phyloP scores from a whole-genome alignment of 2,329 filamentous ascomycete species.

The Aspergillus novofumigatus region DNA sequence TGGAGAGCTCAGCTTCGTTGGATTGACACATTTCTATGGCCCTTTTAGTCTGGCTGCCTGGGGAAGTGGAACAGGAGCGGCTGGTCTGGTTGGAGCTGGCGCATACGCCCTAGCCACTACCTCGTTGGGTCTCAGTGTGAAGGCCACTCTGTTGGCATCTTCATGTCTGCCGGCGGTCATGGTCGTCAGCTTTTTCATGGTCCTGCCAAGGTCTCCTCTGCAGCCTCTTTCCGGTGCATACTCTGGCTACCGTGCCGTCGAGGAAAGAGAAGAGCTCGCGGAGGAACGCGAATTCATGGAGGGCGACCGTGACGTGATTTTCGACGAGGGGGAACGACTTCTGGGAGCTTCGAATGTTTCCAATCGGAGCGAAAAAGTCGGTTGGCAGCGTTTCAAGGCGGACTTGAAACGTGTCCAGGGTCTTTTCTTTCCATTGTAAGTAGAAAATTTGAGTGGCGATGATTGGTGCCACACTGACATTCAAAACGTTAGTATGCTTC shows the following conservation, averaged over 20 bases:
- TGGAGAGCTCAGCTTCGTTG: slow-evolving; percentile 86
- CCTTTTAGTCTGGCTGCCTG: slow-evolving; percentile 81
- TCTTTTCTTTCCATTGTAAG: slow-evolving; percentile 68
- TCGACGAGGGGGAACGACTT: slow-evolving; percentile 28
- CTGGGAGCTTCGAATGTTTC: slow-evolving; percentile 20
- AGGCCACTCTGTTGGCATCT: slow-evolving; percentile 68
- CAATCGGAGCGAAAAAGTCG: slow-evolving; percentile 18
- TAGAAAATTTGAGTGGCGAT: slow-evolving; percentile 1
- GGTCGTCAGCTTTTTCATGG: slow-evolving; percentile 74
- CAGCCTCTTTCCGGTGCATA: slow-evolving; percentile 41
- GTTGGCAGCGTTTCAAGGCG: slow-evolving; percentile 40
- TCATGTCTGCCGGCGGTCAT: slow-evolving; percentile 78
- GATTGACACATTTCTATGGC: slow-evolving; percentile 90
- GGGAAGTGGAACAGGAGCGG: slow-evolving; percentile 88
- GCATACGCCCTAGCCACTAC: slow-evolving; percentile 84
- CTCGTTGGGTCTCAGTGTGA: slow-evolving; percentile 69
- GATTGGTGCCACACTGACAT: slow-evolving; percentile 9
- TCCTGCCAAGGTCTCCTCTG: slow-evolving; percentile 68
- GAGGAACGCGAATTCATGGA: slow-evolving; percentile 29
- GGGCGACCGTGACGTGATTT: slow-evolving; percentile 16
- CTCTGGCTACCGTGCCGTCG: slow-evolving; percentile 53
- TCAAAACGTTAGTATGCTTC: slow-evolving; percentile 63
- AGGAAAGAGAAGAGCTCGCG: slow-evolving; percentile 38
- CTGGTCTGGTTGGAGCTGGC: slow-evolving; percentile 80
- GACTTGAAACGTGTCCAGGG: slow-evolving; percentile 63